These are phyloP conservation scores for Tricholoma sp. DNA, from an alignment of 768 basidiomycete genomes.

Conservation along the genomic window DNA sequence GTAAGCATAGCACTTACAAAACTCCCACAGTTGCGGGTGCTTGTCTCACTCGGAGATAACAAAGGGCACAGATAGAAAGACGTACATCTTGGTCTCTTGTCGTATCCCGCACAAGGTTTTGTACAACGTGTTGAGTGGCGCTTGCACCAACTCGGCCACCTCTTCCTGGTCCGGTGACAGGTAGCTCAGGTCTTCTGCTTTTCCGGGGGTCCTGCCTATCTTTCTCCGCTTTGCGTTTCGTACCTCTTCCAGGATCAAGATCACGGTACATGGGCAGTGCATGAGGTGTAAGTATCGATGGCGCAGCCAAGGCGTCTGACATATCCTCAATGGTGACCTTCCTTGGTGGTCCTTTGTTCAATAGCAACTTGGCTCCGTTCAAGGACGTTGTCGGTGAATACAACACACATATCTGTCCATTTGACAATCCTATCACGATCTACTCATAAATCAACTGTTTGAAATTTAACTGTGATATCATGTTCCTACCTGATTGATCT, in stretches of 20 bases:
- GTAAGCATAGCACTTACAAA: constrained; percentile 4
- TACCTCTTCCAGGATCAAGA: constrained; percentile 63
- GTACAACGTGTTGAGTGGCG: constrained; percentile 95
- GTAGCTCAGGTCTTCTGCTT: constrained; percentile 88
- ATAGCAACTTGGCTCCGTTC: constrained; percentile 87
- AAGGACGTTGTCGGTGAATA: constrained; percentile 89
- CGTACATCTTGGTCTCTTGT: constrained; percentile 93
- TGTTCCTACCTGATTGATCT: constrained; percentile 87
- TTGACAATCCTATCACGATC: constrained; percentile 86
- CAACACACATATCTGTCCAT: constrained; percentile 82
- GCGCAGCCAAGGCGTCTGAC: constrained; percentile 79
- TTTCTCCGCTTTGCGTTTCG: constrained; percentile 87
- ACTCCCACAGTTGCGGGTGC: constrained; percentile 4
- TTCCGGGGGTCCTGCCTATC: constrained; percentile 86
- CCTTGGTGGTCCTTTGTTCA: constrained; percentile 82
- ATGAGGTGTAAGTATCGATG: constrained; percentile 90
- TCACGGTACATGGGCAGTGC: constrained; percentile 92
- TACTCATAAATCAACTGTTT: constrained; percentile 26
- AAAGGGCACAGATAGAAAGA: constrained; percentile 22
- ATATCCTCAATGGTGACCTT: constrained; percentile 84
- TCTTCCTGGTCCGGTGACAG: constrained; percentile 87
- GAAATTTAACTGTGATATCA: not conserved
- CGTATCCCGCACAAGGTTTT: constrained; percentile 88
- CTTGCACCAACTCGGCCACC: constrained; percentile 95
- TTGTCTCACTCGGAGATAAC: not conserved